These are phyloP conservation scores for Botryotinia convoluta DNA, from an alignment of 2,329 filamentous ascomycete species.

Conservation along the genomic window DNA sequence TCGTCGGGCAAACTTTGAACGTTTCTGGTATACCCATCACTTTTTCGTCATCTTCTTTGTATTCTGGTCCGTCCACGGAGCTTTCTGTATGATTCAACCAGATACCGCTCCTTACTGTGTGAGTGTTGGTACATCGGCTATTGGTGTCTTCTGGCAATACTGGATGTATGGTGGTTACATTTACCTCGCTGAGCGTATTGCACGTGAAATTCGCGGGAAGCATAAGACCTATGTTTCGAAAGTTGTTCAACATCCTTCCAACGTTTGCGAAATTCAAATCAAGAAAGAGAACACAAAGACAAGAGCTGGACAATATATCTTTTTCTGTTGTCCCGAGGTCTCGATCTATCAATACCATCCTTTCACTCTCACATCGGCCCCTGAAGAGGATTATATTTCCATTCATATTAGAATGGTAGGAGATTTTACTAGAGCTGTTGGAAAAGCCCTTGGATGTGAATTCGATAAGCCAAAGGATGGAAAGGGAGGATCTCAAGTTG, in stretches of 20 bases:
- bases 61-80: conserved; percentile 87
- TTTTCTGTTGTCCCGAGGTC: conserved; percentile 81
- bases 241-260: conserved; percentile 85
- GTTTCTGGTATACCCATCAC: conserved; percentile 90
- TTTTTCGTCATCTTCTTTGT: conserved; percentile 86
- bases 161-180: conserved; percentile 82
- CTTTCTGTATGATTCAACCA: conserved; percentile 87
- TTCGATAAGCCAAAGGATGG: conserved; percentile 56
- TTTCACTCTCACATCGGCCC: conserved; percentile 81
- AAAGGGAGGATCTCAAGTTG: conserved; percentile 58
- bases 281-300: conserved; percentile 87
- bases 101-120: conserved; percentile 77
- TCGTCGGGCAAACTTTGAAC: conserved; percentile 77
- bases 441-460: conserved; percentile 71
- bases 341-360: conserved; percentile 88
- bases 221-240: conserved; percentile 87
- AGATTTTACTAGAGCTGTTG: conserved; percentile 72
- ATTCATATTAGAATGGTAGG: conserved; percentile 82
- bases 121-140: conserved; percentile 60
- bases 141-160: conserved; percentile 85
- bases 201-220: conserved; percentile 73
- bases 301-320: conserved; percentile 81
- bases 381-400: conserved; percentile 87
- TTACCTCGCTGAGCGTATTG: conserved; percentile 76
- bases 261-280: conserved; percentile 88